These are phyloP conservation scores for Jatropha curcas DNA, from an alignment of 345 rosid genomes.

Conservation along the genomic window DNA sequence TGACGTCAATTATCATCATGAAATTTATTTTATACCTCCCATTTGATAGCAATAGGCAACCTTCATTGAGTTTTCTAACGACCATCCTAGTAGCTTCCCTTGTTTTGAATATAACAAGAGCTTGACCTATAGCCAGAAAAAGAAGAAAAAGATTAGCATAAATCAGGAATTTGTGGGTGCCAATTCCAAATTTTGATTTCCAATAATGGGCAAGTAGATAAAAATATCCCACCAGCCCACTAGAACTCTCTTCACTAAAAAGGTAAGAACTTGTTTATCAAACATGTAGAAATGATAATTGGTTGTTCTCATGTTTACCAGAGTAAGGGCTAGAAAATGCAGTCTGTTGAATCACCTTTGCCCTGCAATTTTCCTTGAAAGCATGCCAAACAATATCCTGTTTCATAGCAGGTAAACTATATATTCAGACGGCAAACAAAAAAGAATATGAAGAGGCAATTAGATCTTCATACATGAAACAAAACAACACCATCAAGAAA, in stretches of 20 bases:
- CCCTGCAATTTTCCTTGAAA: slow-evolving; percentile 60
- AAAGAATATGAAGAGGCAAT: background rate
- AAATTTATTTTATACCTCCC: slow-evolving; percentile 54
- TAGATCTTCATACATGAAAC: background rate
- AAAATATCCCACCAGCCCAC: background rate
- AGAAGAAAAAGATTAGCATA: slow-evolving; percentile 12
- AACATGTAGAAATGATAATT: background rate
- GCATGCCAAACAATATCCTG: slow-evolving; percentile 71
- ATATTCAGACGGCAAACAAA: background rate
- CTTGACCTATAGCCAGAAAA: slow-evolving; percentile 73
- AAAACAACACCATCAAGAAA: background rate
- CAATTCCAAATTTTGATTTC: background rate
- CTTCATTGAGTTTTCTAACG: slow-evolving; percentile 46
- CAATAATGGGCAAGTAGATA: background rate
- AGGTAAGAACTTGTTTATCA: background rate
- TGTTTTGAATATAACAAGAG: slow-evolving; percentile 64
- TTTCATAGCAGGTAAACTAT: slow-evolving; percentile 13
- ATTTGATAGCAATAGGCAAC: slow-evolving; percentile 71
- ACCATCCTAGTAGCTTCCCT: slow-evolving; percentile 62
- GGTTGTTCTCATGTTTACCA: slow-evolving; percentile 44
- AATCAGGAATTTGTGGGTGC: background rate
- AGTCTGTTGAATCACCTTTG: slow-evolving; percentile 58
- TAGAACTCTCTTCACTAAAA: background rate
- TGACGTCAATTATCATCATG: background rate
- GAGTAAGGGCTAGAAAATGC: slow-evolving; percentile 46